phyloP scores from a whole-genome alignment of 2,329 filamentous ascomycete genomes.

The Didymosphaeria variabile region DNA sequence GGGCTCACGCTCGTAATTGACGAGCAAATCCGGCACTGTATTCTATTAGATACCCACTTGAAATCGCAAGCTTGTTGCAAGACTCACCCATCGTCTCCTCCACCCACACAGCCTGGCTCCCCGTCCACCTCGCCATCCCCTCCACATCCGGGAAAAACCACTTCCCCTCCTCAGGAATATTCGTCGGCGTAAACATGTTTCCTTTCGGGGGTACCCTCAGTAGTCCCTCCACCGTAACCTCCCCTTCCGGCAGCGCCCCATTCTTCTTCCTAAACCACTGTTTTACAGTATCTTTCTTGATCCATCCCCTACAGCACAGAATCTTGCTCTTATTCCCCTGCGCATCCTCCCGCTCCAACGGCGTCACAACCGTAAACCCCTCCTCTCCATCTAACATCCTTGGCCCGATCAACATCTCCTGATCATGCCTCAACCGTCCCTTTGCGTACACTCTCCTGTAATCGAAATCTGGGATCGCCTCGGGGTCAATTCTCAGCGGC shows the following conservation, averaged over 20 bases:
- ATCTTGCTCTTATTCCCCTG: conserved; percentile 66
- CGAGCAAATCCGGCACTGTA: conserved; percentile 79
- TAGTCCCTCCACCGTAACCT: conserved; percentile 83
- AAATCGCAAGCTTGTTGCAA: background rate
- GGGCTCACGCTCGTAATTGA: conserved; percentile 75
- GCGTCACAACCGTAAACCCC: conserved; percentile 91
- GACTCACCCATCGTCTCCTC: conserved; percentile 89
- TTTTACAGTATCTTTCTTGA: conserved; percentile 75
- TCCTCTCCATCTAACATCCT: conserved; percentile 88
- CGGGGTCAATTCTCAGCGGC: conserved; percentile 81
- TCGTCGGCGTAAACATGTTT: conserved; percentile 96
- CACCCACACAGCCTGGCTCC: conserved; percentile 90
- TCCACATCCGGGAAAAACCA: conserved; percentile 96
- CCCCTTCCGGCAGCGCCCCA: conserved; percentile 72
- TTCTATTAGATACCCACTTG: conserved; percentile 41
- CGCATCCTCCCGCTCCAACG: conserved; percentile 75
- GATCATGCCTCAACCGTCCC: conserved; percentile 82
- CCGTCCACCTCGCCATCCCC: conserved; percentile 86
- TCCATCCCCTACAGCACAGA: conserved; percentile 91
- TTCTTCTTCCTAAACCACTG: conserved; percentile 65
- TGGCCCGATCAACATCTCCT: conserved; percentile 96
- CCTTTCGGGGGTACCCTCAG: conserved; percentile 92
- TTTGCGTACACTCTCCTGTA: conserved; percentile 82
- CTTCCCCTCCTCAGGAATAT: conserved; percentile 80
- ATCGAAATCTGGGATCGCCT: conserved; percentile 88